phyloP scores from a whole-genome alignment of 345 rosid genomes.

The Brassica carinata region DNA sequence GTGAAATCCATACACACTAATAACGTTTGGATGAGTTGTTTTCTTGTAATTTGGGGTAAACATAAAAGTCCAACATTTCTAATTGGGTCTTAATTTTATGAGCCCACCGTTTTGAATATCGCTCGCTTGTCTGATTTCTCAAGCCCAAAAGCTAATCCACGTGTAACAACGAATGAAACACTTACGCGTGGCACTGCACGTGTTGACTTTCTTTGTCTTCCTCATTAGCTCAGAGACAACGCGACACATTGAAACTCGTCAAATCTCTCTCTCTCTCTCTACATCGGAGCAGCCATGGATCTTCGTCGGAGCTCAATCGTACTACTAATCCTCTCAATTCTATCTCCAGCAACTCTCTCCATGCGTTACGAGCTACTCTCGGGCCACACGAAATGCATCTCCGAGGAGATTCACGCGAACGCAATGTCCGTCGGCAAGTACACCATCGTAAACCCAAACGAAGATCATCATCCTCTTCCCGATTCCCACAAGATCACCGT shows the following conservation, averaged over 20 bases:
- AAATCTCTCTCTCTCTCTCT: background rate
- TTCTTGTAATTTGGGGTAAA: too few relatives aligned
- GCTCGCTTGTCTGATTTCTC: background rate
- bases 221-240: background rate
- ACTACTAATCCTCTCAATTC: constrained; percentile 36
- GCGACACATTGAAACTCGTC: constrained; percentile 15
- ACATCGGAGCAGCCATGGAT: constrained; percentile 29
- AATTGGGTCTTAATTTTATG: background rate
- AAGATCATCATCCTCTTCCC: constrained; percentile 66
- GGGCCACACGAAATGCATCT: constrained; percentile 83
- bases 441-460: constrained; percentile 66
- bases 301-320: constrained; percentile 28
- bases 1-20: too few relatives aligned
- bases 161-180: constrained; percentile 10
- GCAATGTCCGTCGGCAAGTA: constrained; percentile 85
- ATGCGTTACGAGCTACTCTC: constrained; percentile 75
- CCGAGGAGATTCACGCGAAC: constrained; percentile 78
- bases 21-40: too few relatives aligned
- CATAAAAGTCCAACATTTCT: background rate
- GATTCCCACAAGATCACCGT: constrained; percentile 69
- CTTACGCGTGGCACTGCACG: constrained; percentile 19
- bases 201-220: constrained; percentile 28
- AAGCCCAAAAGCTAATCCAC: background rate
- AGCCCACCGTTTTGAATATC: constrained; percentile 8
- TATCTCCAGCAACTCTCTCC: constrained; percentile 48